These are phyloP conservation scores for Fusarium metavorans DNA, from an alignment of 2,329 filamentous ascomycete genomes.

Conservation along the genomic window DNA sequence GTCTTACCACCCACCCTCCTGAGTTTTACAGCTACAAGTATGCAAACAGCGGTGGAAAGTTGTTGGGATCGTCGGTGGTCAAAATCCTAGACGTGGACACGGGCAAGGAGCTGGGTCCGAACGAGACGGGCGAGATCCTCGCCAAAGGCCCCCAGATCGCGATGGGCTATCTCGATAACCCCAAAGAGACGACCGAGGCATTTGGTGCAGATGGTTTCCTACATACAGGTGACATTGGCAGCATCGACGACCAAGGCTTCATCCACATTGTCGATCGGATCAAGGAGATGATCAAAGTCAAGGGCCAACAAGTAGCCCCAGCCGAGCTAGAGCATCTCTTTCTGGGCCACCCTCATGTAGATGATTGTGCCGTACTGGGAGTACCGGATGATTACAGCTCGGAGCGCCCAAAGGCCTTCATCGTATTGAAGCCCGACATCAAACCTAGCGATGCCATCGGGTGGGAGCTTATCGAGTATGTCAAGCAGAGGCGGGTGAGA, in stretches of 20 bases:
- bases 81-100: slow-evolving; percentile 78
- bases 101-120: slow-evolving; percentile 67
- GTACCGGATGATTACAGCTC: background rate
- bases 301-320: slow-evolving; percentile 3
- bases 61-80: slow-evolving; percentile 68
- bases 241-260: background rate
- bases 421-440: background rate
- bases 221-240: slow-evolving; percentile 5
- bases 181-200: background rate
- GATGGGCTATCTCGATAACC: slow-evolving; percentile 6
- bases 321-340: slow-evolving; percentile 13
- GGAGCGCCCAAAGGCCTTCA: slow-evolving; percentile 5
- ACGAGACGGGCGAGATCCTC: slow-evolving; percentile 60
- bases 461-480: background rate
- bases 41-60: slow-evolving; percentile 14
- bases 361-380: background rate
- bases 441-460: background rate
- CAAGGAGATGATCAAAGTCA: slow-evolving; percentile 26
- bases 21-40: slow-evolving; percentile 65
- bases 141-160: slow-evolving; percentile 2
- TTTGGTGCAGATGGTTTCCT: slow-evolving; percentile 3
- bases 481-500: background rate
- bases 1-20: slow-evolving; percentile 81
- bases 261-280: background rate
- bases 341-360: background rate